Percentiles rank a stretch among this genome's conserved stretches.
These are phyloP conservation scores for Rutstroemia sp. DNA, from an alignment of 2,329 filamentous ascomycete genomes.

Conservation along the genomic window DNA sequence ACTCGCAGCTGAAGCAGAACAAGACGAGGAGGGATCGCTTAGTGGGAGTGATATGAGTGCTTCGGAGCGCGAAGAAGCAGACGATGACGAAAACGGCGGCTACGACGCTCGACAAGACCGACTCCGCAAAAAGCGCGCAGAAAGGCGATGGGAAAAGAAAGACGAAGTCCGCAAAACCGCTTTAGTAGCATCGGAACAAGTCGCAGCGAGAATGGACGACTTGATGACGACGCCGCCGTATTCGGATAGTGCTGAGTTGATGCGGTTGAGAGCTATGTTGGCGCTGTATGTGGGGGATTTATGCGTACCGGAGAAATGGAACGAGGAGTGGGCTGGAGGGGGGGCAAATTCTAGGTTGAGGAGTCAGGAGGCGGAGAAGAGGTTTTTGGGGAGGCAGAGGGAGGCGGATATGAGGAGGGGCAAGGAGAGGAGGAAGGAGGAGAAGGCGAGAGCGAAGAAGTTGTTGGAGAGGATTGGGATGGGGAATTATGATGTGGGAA, in stretches of 20 bases:
- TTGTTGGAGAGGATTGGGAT: slow-evolving; percentile 33
- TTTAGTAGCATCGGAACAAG: slow-evolving; percentile 44
- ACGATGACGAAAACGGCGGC: slow-evolving; percentile 11
- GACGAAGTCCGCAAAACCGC: slow-evolving; percentile 25
- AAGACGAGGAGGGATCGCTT: slow-evolving; percentile 21
- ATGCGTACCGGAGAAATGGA: slow-evolving; percentile 33
- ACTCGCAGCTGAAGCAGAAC: slow-evolving; percentile 28
- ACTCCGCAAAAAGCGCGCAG: slow-evolving; percentile 11
- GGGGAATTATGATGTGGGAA: slow-evolving; percentile 13
- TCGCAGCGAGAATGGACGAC: slow-evolving; percentile 64
- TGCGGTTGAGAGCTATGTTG: slow-evolving; percentile 66
- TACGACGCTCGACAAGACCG: slow-evolving; percentile 14
- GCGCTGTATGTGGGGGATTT: slow-evolving; percentile 71
- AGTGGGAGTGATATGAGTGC: slow-evolving; percentile 15
- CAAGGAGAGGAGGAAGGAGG: slow-evolving; percentile 22
- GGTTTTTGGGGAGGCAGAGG: slow-evolving; percentile 18
- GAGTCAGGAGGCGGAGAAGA: slow-evolving; percentile 13
- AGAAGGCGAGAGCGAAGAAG: slow-evolving; percentile 30
- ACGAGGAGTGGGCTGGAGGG: slow-evolving; percentile 10
- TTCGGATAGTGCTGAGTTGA: slow-evolving; percentile 56
- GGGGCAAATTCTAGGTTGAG: slow-evolving; percentile 10
- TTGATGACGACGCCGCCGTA: slow-evolving; percentile 64
- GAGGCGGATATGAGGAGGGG: slow-evolving; percentile 20
- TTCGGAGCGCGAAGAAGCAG: not conserved
- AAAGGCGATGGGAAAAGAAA: slow-evolving; percentile 22